Evolutionary conservation across 73 alveolate species (phyloP).

Genomic region (Paramecium biaurelia): DNA sequence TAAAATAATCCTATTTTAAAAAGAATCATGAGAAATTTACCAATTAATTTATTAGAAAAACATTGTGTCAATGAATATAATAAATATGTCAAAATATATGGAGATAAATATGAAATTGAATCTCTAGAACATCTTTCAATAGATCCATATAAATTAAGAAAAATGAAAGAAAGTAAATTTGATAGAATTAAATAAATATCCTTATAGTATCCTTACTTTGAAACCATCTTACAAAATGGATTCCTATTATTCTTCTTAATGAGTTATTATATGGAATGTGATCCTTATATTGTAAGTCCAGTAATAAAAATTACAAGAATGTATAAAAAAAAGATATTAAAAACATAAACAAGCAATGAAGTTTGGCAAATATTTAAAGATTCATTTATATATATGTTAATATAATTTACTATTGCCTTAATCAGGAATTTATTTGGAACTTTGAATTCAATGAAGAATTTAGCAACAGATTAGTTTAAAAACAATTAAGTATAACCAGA

Average conservation of each 20-base stretch:
- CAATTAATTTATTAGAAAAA: conserved; percentile 40
- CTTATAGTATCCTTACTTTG: background rate
- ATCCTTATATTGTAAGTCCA: background rate
- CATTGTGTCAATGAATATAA: conserved; percentile 54
- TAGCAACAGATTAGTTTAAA: conserved; percentile 25
- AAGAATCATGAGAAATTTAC: conserved; percentile 67
- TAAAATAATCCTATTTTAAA: conserved; percentile 2
- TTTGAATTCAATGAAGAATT: conserved; percentile 30
- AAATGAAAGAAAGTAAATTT: background rate
- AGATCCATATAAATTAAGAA: conserved; percentile 51
- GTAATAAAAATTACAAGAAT: background rate
- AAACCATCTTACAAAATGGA: conserved; percentile 54
- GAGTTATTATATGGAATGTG: conserved; percentile 44
- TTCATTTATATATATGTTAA: background rate
- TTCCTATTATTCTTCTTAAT: conserved; percentile 45
- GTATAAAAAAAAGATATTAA: background rate
- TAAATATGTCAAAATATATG: conserved; percentile 2
- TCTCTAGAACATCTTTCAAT: conserved; percentile 29
- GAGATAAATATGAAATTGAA: conserved; percentile 44
- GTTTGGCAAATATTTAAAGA: conserved; percentile 26
- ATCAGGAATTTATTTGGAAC: background rate
- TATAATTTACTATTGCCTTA: background rate
- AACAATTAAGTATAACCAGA: background rate
- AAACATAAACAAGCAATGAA: background rate
- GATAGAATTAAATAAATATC: background rate